Conservation (phyloP, 371 early-diverging fungal genomes). For the Mortierella sp. region DNA sequence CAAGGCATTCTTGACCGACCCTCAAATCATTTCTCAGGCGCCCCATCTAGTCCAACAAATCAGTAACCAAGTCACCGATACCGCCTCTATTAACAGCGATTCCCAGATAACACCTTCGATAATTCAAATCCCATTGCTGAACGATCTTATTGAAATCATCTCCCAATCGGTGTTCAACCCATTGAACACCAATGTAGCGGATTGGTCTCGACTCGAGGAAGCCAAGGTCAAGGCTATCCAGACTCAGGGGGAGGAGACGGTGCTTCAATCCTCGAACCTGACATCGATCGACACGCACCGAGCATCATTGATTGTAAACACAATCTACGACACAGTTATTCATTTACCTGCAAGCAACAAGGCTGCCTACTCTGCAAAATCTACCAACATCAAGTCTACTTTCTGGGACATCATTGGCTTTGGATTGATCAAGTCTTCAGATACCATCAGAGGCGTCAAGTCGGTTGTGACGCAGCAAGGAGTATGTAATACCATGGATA, state of each 20-base stretch:
- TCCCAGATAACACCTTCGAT: not conserved
- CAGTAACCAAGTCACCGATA: not conserved
- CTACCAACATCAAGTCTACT: not conserved
- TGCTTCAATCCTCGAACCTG: slow-evolving; percentile 12
- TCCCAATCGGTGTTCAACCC: slow-evolving; percentile 18
- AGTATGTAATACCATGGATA: slow-evolving; percentile 22
- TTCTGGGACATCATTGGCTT: slow-evolving; percentile 20
- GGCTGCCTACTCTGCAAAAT: not conserved
- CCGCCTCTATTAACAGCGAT: not conserved
- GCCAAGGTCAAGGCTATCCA: slow-evolving; percentile 30
- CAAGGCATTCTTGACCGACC: slow-evolving; percentile 21
- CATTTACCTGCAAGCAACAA: slow-evolving; percentile 15
- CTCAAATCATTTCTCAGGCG: slow-evolving; percentile 13
- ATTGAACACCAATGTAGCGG: slow-evolving; percentile 4
- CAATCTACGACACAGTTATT: slow-evolving; percentile 40
- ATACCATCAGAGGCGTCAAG: slow-evolving; percentile 14
- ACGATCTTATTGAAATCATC: slow-evolving; percentile 32
- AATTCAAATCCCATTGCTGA: slow-evolving; percentile 14
- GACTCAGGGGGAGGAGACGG: slow-evolving; percentile 25
- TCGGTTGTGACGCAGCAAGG: slow-evolving; percentile 2
- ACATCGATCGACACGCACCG: slow-evolving; percentile 17
- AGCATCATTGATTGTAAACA: slow-evolving; percentile 22
- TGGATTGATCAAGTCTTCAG: slow-evolving; percentile 19
- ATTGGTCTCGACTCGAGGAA: slow-evolving; percentile 31
- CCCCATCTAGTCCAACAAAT: slow-evolving; percentile 25